Base-by-base conservation (phyloP, 139 green algal species). In the Raphidocelis subcapitata region DNA sequence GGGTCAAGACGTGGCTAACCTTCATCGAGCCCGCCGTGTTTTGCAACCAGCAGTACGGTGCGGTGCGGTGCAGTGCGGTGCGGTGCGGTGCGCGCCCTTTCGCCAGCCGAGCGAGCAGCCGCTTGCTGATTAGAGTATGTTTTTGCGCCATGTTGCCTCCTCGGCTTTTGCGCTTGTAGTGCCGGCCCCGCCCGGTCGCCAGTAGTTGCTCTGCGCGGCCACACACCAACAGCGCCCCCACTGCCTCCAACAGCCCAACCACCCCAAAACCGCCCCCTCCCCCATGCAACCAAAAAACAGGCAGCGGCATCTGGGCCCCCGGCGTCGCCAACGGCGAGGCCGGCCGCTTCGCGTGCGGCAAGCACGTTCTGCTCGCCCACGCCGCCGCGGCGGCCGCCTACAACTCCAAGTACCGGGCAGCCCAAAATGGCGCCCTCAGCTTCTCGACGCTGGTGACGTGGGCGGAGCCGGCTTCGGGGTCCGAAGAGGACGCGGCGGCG, bases 21-120 rank as follows among this genome's bases (percentile, higher is more conserved):
- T 92, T 97, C 81, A 97, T 96, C 81, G 92, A 97, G 86, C 84
- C 89, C 20, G 88, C 85, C 28, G 51, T 63, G 5, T 54, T 77
- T 28, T 77, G 69, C 33, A 69, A 69, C 59, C 54, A n/a, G 18
- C 49, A 57, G 49, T 18, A n/a, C 18, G 20, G 49, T 18, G 49
- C 49, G 49, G 20, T 20, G 20, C 49, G 20, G 49, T 20, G 20
- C 18, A 57, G n/a, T n/a, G n/a, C 18, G 49, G 20, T 57, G 49
- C 20, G 18, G 18, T 57, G 49, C 18, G 20, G 49, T 20, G 49
- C 18, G 20, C 18, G 49, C 18, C 18, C 49, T 57, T 18, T n/a
- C 18, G 49, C 49, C 49, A 57, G 49, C 18, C 18, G 18, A 57
- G 18, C 18, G 49, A 57, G 49, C 20, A 57, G 20, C 49, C 20